A percentile compares a stretch with the other conserved stretches of the same genome.
These are phyloP conservation scores for Cryptococcus neoformans DNA, from an alignment of 1,284 basidiomycete species.

Conservation along the genomic window DNA sequence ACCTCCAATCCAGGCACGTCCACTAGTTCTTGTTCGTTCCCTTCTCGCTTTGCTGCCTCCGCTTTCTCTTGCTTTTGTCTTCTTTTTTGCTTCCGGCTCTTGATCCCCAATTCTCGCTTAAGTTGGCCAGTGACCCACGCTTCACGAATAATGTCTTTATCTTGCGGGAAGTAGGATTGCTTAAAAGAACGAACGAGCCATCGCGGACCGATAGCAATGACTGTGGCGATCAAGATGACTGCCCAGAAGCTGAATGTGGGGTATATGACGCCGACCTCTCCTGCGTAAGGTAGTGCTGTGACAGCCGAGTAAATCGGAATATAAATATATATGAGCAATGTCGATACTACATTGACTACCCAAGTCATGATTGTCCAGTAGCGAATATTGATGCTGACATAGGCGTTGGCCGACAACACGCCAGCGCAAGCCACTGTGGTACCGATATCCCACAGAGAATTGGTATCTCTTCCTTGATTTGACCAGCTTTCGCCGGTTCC, in stretches of 20 bases:
- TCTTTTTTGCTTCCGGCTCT: slow-evolving; percentile 13
- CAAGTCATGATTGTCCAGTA: slow-evolving; percentile 90
- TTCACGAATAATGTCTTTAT: slow-evolving; percentile 76
- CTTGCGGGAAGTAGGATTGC: slow-evolving; percentile 38
- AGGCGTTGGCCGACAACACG: slow-evolving; percentile 81
- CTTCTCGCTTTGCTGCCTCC: not conserved
- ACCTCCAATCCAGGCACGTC: not conserved
- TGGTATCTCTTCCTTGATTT: slow-evolving; percentile 69
- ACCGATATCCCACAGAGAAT: slow-evolving; percentile 84
- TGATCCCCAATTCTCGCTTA: slow-evolving; percentile 74
- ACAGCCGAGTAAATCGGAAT: slow-evolving; percentile 81
- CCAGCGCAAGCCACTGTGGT: slow-evolving; percentile 84
- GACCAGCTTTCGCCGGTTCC: slow-evolving; percentile 60
- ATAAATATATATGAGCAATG: slow-evolving; percentile 75
- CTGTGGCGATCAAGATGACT: slow-evolving; percentile 64
- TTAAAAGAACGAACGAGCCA: slow-evolving; percentile 27
- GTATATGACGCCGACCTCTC: slow-evolving; percentile 72
- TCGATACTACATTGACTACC: slow-evolving; percentile 73
- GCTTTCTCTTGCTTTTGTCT: slow-evolving; percentile 1
- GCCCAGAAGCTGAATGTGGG: slow-evolving; percentile 79
- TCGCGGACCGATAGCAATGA: slow-evolving; percentile 64
- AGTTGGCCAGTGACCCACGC: slow-evolving; percentile 80
- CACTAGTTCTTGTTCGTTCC: not conserved
- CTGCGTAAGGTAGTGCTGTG: slow-evolving; percentile 62
- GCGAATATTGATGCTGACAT: slow-evolving; percentile 80